A percentile compares a stretch with the other conserved stretches of the same genome.
Conservation (phyloP, 345 rosid genomes). For the Zanthoxylum bungeanum region DNA sequence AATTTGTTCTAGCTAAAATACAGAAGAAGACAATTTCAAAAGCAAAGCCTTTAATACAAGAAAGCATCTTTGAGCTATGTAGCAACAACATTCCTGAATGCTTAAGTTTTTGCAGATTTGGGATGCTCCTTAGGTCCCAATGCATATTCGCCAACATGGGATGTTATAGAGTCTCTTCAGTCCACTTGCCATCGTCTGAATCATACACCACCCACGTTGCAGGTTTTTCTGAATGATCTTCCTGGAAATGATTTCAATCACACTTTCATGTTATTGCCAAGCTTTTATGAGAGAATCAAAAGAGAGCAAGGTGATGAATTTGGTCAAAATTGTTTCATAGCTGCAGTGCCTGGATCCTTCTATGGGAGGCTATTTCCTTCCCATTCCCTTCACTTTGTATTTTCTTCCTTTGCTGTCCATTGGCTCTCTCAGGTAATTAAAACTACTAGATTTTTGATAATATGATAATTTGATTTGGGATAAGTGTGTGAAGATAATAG, state of each 20-base stretch:
- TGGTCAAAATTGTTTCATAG: conserved; percentile 9
- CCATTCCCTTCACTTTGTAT: background rate
- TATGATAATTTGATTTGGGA: too few species aligned
- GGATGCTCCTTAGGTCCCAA: background rate
- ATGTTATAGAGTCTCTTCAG: background rate
- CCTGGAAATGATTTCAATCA: conserved; percentile 16
- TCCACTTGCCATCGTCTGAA: background rate
- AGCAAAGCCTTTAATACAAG: background rate
- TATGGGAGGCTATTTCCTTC: background rate
- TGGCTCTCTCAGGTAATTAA: background rate
- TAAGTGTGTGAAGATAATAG: too few species aligned
- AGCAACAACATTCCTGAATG: background rate
- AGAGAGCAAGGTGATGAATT: background rate
- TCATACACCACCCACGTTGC: background rate
- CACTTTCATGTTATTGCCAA: conserved; percentile 6
- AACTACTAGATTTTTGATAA: too few species aligned
- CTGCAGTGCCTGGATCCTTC: too few species aligned
- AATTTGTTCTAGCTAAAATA: too few species aligned
- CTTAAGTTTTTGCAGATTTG: conserved; percentile 2
- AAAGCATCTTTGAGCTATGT: background rate
- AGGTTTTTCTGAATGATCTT: conserved; percentile 16
- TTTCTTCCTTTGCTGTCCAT: background rate
- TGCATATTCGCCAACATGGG: background rate
- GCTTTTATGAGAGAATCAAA: conserved; percentile 6
- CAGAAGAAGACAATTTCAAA: background rate